phyloP scores from a whole-genome alignment of 1,284 basidiomycete genomes.

The Schizopora paradoxa region DNA sequence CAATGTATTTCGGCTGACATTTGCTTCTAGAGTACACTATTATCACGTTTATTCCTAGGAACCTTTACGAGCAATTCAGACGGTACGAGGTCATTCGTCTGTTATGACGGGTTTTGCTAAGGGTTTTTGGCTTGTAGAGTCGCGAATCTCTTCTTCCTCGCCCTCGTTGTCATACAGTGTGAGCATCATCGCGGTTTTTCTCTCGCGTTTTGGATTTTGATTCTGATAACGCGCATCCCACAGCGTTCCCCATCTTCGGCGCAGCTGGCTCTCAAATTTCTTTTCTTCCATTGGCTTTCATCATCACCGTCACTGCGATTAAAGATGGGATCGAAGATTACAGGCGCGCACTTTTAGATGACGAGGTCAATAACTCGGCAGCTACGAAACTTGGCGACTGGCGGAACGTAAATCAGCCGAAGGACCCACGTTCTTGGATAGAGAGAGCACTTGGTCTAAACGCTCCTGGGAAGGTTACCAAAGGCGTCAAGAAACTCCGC shows the following conservation, averaged over 20 bases:
- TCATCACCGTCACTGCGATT: conserved; percentile 84
- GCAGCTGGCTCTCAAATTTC: conserved; percentile 81
- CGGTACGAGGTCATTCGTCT: conserved; percentile 39
- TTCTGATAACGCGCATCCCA: conserved; percentile 6
- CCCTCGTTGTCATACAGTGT: conserved; percentile 80
- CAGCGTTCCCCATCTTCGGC: conserved; percentile 89
- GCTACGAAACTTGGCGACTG: conserved; percentile 83
- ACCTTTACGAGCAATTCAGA: conserved; percentile 87
- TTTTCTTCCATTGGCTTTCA: conserved; percentile 85
- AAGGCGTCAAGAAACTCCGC: conserved; percentile 81
- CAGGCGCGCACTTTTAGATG: conserved; percentile 79
- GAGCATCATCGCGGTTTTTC: conserved; percentile 24
- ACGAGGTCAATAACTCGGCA: conserved; percentile 88
- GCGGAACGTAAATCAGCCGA: conserved; percentile 86
- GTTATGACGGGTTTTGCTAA: conserved; percentile 12
- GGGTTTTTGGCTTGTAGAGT: conserved; percentile 43
- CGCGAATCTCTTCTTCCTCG: conserved; percentile 91
- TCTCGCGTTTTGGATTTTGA: conserved; percentile 9
- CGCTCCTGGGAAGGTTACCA: conserved; percentile 69
- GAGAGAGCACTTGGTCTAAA: conserved; percentile 68
- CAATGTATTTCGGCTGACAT: conserved; percentile 17
- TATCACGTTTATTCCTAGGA: conserved; percentile 91
- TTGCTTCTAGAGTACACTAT: conserved; percentile 75
- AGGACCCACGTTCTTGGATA: conserved; percentile 70
- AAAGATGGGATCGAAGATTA: conserved; percentile 97